Base-by-base conservation (phyloP, 192 early-diverging fungal genomes). In the Podila verticillata region DNA sequence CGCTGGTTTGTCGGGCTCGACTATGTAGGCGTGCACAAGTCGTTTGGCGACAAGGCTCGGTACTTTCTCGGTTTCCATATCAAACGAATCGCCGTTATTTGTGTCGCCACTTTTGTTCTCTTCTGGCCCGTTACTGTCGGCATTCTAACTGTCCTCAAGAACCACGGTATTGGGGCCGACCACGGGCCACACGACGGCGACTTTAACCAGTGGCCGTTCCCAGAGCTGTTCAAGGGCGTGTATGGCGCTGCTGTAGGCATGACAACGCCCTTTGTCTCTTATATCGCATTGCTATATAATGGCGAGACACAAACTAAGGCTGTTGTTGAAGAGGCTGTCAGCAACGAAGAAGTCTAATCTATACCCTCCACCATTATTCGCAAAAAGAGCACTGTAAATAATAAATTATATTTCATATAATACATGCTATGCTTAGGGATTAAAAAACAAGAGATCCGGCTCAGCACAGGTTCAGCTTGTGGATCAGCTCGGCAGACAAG, bases 381-480 rank as follows among this genome's bases (percentile, higher is more conserved):
- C 10, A 44, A 44, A 44, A 44, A 13, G 39, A 17, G 15, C 0
- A 15, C 17, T 44, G 39, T 44, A 44, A 15, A 44, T 44, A 44
- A 15, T 34, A 44, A 44, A 17, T 15, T 2, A 15, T 44, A 44
- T 44, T 44, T 44, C 39, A 12, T 12, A 39, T 39, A 12, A 39
- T 39, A 39, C 36, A 39, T 12, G 0, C 9, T 39, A 10, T 12
- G 39, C 1, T 44, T 44, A 4, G 39, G 13, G 15, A 44, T 15
- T 44, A 44, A 44, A 44, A 2, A 44, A 44, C 4, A 15, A 44
- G 39, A 44, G 51, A 24, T 54, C 51, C 51, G 17, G n/a, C 10
- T 54, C 51, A 68, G 29, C 66, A 75, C 1, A 75, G 54, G 48
- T 69, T 66, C 6, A 75, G 56, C 44, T 69, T 75, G 47, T 75